Base-by-base conservation (phyloP, 2,329 filamentous ascomycete species). In the Diaporthe humulicola region DNA sequence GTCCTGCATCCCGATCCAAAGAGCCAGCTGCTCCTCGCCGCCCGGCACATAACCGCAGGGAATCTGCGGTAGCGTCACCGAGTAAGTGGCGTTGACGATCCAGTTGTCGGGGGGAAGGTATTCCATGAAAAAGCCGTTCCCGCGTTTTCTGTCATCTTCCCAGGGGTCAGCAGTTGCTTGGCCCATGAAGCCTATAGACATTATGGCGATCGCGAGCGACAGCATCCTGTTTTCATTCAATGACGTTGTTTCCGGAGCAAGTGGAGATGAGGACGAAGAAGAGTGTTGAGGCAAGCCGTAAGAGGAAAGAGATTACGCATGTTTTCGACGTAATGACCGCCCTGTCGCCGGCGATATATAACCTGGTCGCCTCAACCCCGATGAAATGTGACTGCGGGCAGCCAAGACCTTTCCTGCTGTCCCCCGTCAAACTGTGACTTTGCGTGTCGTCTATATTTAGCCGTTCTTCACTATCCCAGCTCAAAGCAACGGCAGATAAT, bases 1-100 rank as follows among this genome's bases (percentile, higher is more conserved):
- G n/a, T 61, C n/a, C 19, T 66, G 60, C 42, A 48, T 66, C 17
- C 60, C 40, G 28, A 66, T 48, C 40, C 60, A 66, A 10, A 48
- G 60, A 3, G 60, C 60, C 60, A 66, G 17, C 40, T 66, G 40
- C 12, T 66, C 60, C 40, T 66, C 42, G 5, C 60, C 60, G 1
- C 60, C 42, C 1, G 42, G 60, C 17, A 66, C 60, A 19, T 48
- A 66, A 2, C 25, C 42, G 12, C 60, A 66, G 4, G 60, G 60
- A 19, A 66, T 9, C 4, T 10, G 30, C 4, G 60, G 60, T 15
- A 66, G 60, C 2, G 42, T 66, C 1, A 66, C 40, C 9, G 60
- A 66, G 19, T 66, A 66, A 0, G 28, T 66, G 28, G 60, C 60
- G 19, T 50, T 14, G 42, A 66, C 3, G 25, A 66, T 48, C 40